Conservation (phyloP, 352 stramenopile genomes). For the Blastocystis sp. region DNA sequence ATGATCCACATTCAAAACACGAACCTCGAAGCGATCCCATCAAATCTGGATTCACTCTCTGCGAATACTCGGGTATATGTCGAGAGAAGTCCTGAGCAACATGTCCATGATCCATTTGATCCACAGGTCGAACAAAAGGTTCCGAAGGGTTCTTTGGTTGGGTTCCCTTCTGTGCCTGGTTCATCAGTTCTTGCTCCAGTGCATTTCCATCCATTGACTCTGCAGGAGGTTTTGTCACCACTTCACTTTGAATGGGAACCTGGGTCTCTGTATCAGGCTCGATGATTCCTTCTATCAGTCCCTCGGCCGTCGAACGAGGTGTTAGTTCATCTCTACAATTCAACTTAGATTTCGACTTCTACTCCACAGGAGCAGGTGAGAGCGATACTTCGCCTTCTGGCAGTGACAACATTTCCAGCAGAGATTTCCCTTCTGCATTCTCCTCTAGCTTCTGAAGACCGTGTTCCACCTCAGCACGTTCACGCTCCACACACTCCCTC, state of each 20-base stretch:
- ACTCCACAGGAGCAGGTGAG: constrained; percentile 1
- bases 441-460: constrained; percentile 1
- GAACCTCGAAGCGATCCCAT: neutral
- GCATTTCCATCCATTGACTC: neutral
- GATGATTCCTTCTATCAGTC: constrained; percentile 6
- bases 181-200: neutral
- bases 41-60: neutral
- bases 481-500: constrained; percentile 6
- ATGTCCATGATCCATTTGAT: neutral
- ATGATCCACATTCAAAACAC: neutral
- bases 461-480: constrained; percentile 28
- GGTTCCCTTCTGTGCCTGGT: neutral
- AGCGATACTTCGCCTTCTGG: neutral
- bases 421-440: neutral
- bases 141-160: neutral
- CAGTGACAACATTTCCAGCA: neutral
- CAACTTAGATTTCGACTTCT: neutral
- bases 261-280: neutral
- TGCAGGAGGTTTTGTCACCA: neutral
- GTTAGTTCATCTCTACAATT: neutral
- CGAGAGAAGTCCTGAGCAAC: neutral
- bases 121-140: neutral
- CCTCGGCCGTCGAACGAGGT: neutral
- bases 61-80: neutral
- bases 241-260: neutral